Conservation (phyloP, 495 filamentous ascomycete species). For the Penicillium bialowiezense region DNA sequence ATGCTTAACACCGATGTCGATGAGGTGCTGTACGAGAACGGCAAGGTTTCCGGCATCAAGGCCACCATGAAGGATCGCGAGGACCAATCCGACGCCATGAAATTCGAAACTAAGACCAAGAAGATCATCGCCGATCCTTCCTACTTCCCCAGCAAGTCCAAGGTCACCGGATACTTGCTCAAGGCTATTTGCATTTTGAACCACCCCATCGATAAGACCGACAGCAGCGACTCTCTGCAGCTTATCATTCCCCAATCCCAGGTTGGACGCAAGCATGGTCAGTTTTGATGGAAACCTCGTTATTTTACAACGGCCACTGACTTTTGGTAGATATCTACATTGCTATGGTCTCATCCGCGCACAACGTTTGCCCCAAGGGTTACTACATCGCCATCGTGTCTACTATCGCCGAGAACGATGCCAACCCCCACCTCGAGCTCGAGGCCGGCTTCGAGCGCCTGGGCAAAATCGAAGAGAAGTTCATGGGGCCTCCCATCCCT, state of each 20-base stretch:
- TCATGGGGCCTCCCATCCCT: constrained; percentile 88
- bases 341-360: constrained; percentile 89
- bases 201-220: constrained; percentile 86
- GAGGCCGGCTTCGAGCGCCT: constrained; percentile 91
- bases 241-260: constrained; percentile 98
- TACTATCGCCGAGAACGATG: constrained; percentile 87
- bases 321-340: constrained; percentile 86
- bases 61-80: constrained; percentile 88
- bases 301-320: constrained; percentile 18
- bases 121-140: constrained; percentile 95
- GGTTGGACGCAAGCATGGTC: constrained; percentile 91
- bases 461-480: constrained; percentile 93
- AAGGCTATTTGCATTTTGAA: constrained; percentile 97
- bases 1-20: constrained; percentile 96
- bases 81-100: constrained; percentile 78
- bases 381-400: constrained; percentile 99
- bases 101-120: constrained; percentile 91
- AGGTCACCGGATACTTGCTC: constrained; percentile 81
- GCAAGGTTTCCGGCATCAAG: constrained; percentile 88
- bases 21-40: constrained; percentile 76
- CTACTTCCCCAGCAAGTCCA: constrained; percentile 89
- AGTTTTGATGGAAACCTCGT: constrained; percentile 18
- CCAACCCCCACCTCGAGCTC: constrained; percentile 94
- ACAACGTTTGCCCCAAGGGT: constrained; percentile 98
- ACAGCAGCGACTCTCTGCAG: constrained; percentile 86